Evolutionary conservation across 192 early-diverging fungal species (phyloP), one percentile per base, ranked within the genome.

Genomic region (Backusella tarrabulga): DNA sequence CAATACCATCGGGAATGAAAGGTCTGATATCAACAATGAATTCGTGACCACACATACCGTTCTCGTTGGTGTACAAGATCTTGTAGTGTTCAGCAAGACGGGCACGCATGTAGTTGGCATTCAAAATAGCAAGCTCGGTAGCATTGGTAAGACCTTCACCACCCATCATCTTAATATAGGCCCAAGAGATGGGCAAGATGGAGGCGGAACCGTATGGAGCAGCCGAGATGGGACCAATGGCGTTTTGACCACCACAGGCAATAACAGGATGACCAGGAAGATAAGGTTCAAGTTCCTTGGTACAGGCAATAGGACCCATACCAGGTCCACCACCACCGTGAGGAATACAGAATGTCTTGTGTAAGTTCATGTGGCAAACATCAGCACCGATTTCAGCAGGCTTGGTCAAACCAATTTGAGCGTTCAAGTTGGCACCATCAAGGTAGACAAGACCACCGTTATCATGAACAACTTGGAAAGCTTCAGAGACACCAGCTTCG

Each of bases 301-400:
- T 96, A 80, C 90, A 88, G 68, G 94, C 95, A 78, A 99, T 97
- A 11, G 97, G 97, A 35, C 97, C 97, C 89, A 99, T 94, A 73
- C 98, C 98, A 12, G 98, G 98, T 54, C 98, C 98, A 84, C 98
- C 98, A 68, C 98, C 98, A 82, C 98, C 98, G 82, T 99, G 98
- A 6, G 98, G 98, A 81, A 99, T 98, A 71, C 93, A 96, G 87
- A 98, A 95, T 23, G 98, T 98, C 93, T 99, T 99, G 92, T 99
- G 98, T 85, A 97, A 88, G 91, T 99, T 99, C 86, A 99, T 88
- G 82, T 99, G 98, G 87, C 98, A 99, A 35, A 99, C 98, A 87
- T 99, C 98, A 72, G 97, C 97, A 44, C 98, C 98, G 80, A 98
- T 98, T 74, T 97, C 95, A 42, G 92, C 98, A 69, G 94, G 94